Evolutionary conservation across 78 protist genomes (phyloP).

Genomic region (Diacronema lutheri): DNA sequence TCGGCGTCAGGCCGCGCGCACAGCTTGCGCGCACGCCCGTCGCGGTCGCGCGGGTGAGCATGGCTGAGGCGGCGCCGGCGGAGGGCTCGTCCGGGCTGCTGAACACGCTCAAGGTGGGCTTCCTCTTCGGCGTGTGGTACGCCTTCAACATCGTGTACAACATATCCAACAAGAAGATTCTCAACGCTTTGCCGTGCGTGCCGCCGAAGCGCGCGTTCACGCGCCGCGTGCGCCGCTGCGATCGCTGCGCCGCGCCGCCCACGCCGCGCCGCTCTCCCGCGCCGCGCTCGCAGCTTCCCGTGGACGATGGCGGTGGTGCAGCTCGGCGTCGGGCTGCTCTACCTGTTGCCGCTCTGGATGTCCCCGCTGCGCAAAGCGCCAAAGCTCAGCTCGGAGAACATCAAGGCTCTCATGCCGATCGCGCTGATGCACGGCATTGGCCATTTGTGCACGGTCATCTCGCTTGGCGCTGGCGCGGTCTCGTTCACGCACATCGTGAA

Average conservation of each 20-base stretch:
- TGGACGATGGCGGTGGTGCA: constrained; percentile 9
- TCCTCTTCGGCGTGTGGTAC: constrained; percentile 7
- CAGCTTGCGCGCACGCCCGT: no score
- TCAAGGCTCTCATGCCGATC: background rate
- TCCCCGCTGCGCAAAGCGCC: background rate
- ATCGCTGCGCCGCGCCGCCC: background rate
- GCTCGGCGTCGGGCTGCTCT: background rate
- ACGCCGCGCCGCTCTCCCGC: background rate
- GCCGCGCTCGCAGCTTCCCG: constrained; percentile 5
- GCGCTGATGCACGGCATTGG: background rate
- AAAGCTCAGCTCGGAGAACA: background rate
- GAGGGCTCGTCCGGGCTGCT: no score
- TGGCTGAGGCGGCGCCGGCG: no score
- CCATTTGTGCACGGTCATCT: background rate
- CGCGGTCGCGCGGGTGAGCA: no score
- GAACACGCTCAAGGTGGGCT: background rate
- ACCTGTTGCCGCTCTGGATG: background rate
- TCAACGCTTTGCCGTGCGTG: background rate
- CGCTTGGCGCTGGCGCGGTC: background rate
- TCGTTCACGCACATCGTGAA: background rate
- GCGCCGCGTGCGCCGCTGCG: background rate
- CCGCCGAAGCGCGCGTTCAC: background rate
- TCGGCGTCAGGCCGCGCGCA: no score
- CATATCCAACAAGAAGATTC: constrained; percentile 10
- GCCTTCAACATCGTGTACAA: background rate